These are phyloP conservation scores for Dendryphion nanum DNA, from an alignment of 2,329 filamentous ascomycete species.

Conservation along the genomic window DNA sequence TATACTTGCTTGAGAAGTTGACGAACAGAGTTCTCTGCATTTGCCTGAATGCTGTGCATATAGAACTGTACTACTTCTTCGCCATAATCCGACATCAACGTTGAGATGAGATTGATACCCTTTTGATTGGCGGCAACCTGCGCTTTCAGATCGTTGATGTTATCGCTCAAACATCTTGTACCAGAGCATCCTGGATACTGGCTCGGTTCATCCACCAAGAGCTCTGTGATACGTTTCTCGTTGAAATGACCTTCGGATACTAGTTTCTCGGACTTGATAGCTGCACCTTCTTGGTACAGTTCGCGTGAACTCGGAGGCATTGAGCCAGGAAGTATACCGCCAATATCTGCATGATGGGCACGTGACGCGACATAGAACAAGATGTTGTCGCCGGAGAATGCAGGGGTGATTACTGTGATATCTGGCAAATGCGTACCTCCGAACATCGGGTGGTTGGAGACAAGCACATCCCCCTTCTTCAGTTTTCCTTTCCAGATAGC, in stretches of 20 bases:
- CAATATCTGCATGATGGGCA: slow-evolving; percentile 82
- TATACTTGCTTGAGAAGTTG: slow-evolving; percentile 71
- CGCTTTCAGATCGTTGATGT: slow-evolving; percentile 82
- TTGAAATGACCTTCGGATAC: slow-evolving; percentile 77
- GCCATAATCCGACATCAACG: slow-evolving; percentile 74
- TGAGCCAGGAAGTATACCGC: slow-evolving; percentile 75
- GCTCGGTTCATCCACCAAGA: slow-evolving; percentile 71
- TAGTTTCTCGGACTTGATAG: slow-evolving; percentile 62
- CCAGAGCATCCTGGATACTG: slow-evolving; percentile 74
- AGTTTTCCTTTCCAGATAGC: slow-evolving; percentile 77
- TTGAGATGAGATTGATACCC: slow-evolving; percentile 74
- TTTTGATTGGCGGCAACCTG: slow-evolving; percentile 86
- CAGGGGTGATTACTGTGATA: slow-evolving; percentile 77
- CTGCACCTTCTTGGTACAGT: slow-evolving; percentile 56
- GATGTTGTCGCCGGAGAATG: slow-evolving; percentile 72
- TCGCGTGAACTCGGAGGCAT: slow-evolving; percentile 76
- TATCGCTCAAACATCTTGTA: slow-evolving; percentile 76
- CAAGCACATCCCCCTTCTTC: slow-evolving; percentile 76
- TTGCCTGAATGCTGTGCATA: slow-evolving; percentile 79
- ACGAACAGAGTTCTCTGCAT: slow-evolving; percentile 74
- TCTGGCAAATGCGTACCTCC: slow-evolving; percentile 82
- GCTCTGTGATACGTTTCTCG: slow-evolving; percentile 69
- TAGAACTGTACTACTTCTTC: slow-evolving; percentile 77
- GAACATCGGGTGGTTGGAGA: slow-evolving; percentile 81
- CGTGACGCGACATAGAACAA: slow-evolving; percentile 80